Evolutionary conservation across 1,284 basidiomycete species (phyloP).

Genomic region (Lentinus polychrous): DNA sequence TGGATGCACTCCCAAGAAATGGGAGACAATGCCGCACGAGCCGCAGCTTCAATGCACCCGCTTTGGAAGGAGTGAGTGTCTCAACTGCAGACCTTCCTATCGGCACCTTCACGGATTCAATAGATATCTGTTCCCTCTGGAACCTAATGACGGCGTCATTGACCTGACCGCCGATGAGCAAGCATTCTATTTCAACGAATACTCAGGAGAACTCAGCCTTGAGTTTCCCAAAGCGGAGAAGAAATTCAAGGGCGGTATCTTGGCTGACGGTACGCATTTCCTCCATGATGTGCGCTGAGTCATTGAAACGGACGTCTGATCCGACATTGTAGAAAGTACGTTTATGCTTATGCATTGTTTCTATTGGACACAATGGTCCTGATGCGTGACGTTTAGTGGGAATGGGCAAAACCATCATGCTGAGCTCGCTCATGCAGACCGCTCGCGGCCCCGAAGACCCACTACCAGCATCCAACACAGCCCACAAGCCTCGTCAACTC

Average conservation of each 20-base stretch:
- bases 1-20: conserved; percentile 94
- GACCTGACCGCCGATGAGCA: conserved; percentile 67
- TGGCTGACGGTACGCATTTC: conserved; percentile 57
- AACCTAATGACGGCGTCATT: conserved; percentile 47
- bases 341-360: background rate
- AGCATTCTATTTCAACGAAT: conserved; percentile 84
- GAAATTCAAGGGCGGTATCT: conserved; percentile 78
- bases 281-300: conserved; percentile 33
- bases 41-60: conserved; percentile 80
- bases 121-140: conserved; percentile 65
- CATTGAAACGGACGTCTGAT: background rate
- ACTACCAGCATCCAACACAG: conserved; percentile 22
- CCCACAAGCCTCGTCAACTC: conserved; percentile 40
- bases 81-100: background rate
- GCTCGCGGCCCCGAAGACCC: conserved; percentile 45
- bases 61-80: conserved; percentile 84
- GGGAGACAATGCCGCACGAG: conserved; percentile 62
- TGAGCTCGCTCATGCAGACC: conserved; percentile 85
- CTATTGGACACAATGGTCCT: background rate
- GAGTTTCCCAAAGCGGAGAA: conserved; percentile 81
- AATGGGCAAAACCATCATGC: conserved; percentile 97
- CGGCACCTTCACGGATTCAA: conserved; percentile 1
- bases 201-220: conserved; percentile 91
- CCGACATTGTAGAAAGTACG: conserved; percentile 38
- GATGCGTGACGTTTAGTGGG: conserved; percentile 54